Base-by-base conservation (phyloP, 83 land plant genomes). In the Picea mariana region DNA sequence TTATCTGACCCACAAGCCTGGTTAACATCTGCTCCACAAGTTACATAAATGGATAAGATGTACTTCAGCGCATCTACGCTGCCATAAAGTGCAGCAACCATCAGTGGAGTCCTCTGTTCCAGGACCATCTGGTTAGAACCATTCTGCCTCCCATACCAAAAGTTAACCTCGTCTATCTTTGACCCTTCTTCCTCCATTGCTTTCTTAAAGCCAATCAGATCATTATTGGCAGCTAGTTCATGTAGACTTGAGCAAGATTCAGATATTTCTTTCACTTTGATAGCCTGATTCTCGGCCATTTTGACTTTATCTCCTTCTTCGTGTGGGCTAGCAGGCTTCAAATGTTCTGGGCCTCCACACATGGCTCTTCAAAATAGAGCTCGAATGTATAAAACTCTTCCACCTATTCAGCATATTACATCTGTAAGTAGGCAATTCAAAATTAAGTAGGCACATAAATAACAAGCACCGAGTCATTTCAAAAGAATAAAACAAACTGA, bases 221-320 rank as follows among this genome's bases (percentile, higher is more conserved):
- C 94, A 79, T 91, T 82, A 83, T 91, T 87, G 27, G 96, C 96
- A 21, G 96, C 92, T 15, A 91, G 88, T 34, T 91, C 96, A 40
- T 92, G 94, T 58, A 93, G 84, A 68, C 68, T 88, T 17, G 88
- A 75, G 78, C 79, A 79, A 62, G 85, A 52, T 75, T 84, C 89
- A 24, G 84, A 84, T 13, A 59, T 75, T 26, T 85, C 84, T 78
- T 83, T 85, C 62, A 87, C 83, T 73, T 73, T 73, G 58, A 75
- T 62, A 31, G 81, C 38, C 60, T 84, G 79, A 34, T 34, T 34
- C 38, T 34, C 38, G 38, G 0, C 38, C 38, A 34, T 34, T 34
- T 34, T 34, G 38, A 72, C 79, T 86, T 76, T 84, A 34, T 34
- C 38, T 34, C 38, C 38, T 34, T 34, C 38, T 34, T 34, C 38